Evolutionary conservation across 2,329 filamentous ascomycete species (phyloP).

Genomic region (Microcyclosporella mali): DNA sequence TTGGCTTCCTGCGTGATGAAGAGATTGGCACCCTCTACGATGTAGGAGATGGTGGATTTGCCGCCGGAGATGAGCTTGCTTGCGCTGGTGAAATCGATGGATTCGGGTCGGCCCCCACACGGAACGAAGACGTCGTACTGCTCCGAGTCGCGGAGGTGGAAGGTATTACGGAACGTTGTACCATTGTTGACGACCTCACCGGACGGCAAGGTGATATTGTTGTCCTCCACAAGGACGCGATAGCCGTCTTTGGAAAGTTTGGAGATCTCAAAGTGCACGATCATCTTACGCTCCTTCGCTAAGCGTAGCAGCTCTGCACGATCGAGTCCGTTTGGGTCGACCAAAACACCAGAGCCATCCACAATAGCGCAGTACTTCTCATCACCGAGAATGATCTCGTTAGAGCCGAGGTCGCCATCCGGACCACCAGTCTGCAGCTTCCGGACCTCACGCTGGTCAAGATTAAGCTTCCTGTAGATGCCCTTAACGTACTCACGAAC

Average conservation of each 20-base stretch:
- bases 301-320: constrained; percentile 75
- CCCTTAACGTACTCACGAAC: constrained; percentile 94
- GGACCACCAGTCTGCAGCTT: constrained; percentile 98
- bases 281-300: constrained; percentile 83
- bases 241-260: constrained; percentile 88
- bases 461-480: constrained; percentile 91
- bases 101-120: constrained; percentile 92
- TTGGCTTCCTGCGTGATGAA: constrained; percentile 99
- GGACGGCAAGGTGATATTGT: constrained; percentile 75
- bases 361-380: constrained; percentile 94
- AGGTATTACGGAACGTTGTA: constrained; percentile 94
- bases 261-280: constrained; percentile 73
- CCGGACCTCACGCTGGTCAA: constrained; percentile 75
- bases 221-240: constrained; percentile 86
- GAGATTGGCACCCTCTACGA: constrained; percentile 94
- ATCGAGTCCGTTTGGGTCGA: constrained; percentile 85
- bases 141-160: constrained; percentile 68
- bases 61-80: constrained; percentile 83
- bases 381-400: constrained; percentile 92
- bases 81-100: constrained; percentile 85
- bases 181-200: constrained; percentile 87
- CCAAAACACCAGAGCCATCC: constrained; percentile 91
- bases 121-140: constrained; percentile 87
- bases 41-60: constrained; percentile 82
- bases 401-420: constrained; percentile 92